These are phyloP conservation scores for Borealophlyctis nickersoniae DNA, from an alignment of 192 early-diverging fungal species.

Conservation along the genomic window DNA sequence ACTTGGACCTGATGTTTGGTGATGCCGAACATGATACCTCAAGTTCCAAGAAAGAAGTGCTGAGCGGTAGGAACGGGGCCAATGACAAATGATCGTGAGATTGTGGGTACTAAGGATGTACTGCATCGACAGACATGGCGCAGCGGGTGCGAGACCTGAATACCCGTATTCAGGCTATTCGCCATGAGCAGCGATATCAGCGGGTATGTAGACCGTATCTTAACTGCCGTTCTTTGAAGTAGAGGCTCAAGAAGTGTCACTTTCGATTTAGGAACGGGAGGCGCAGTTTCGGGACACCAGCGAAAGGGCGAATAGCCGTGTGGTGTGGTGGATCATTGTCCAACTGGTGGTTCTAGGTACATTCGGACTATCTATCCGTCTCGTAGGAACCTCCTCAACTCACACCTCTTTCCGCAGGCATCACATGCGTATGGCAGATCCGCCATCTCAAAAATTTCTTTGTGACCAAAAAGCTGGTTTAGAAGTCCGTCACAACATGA, in stretches of 20 bases:
- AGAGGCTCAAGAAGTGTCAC: neutral
- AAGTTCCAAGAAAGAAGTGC: slow-evolving; percentile 39
- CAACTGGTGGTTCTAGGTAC: slow-evolving; percentile 76
- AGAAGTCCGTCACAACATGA: too few relatives aligned
- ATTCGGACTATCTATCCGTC: neutral
- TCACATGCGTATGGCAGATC: slow-evolving; percentile 74
- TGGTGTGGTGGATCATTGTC: slow-evolving; percentile 82
- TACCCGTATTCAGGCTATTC: slow-evolving; percentile 73
- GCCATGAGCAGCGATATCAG: slow-evolving; percentile 86
- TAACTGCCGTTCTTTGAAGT: neutral
- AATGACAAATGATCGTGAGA: neutral
- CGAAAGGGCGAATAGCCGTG: slow-evolving; percentile 77
- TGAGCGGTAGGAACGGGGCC: slow-evolving; percentile 32
- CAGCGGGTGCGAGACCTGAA: slow-evolving; percentile 78
- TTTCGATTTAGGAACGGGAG: slow-evolving; percentile 69
- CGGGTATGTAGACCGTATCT: slow-evolving; percentile 51
- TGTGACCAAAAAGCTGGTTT: slow-evolving; percentile 86
- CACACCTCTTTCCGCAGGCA: neutral
- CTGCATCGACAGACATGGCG: slow-evolving; percentile 55
- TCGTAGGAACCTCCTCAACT: neutral
- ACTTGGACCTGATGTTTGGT: slow-evolving; percentile 68
- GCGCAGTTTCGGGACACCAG: slow-evolving; percentile 85
- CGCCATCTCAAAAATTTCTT: slow-evolving; percentile 83
- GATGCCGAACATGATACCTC: slow-evolving; percentile 54
- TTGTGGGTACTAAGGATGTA: neutral